A percentile compares a stretch with the other conserved stretches of the same genome.
phyloP scores from a whole-genome alignment of 2,329 filamentous ascomycete genomes.

The Bipolaris oryzae region DNA sequence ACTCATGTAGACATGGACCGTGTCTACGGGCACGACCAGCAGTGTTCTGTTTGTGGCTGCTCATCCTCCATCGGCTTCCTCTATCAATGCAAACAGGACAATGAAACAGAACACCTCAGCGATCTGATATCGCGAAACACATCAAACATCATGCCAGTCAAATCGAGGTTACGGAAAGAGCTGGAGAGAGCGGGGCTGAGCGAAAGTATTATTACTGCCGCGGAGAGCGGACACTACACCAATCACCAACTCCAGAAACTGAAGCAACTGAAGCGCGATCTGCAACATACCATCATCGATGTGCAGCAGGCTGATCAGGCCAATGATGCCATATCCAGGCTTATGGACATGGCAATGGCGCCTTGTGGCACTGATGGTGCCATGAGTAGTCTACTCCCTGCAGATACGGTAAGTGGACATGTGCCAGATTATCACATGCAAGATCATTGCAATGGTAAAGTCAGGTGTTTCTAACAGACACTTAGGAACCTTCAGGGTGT shows the following conservation, averaged over 20 bases:
- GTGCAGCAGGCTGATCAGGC: slow-evolving; percentile 24
- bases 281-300: slow-evolving; percentile 38
- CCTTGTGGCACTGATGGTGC: slow-evolving; percentile 32
- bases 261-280: slow-evolving; percentile 39
- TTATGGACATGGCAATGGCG: slow-evolving; percentile 16
- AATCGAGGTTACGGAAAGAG: slow-evolving; percentile 33
- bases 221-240: slow-evolving; percentile 44
- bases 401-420: slow-evolving; percentile 21
- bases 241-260: slow-evolving; percentile 39
- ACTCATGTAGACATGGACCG: slow-evolving; percentile 73
- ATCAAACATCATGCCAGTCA: neutral
- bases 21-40: slow-evolving; percentile 58
- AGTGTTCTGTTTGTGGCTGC: slow-evolving; percentile 65
- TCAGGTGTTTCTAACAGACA: slow-evolving; percentile 4
- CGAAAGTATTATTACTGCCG: slow-evolving; percentile 41
- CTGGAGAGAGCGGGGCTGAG: slow-evolving; percentile 40
- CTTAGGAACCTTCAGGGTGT: slow-evolving; percentile 40
- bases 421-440: neutral
- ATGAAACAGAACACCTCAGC: slow-evolving; percentile 14
- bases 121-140: slow-evolving; percentile 4
- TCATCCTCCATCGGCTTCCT: slow-evolving; percentile 70
- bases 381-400: slow-evolving; percentile 15
- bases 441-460: neutral
- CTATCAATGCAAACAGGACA: slow-evolving; percentile 73
- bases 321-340: slow-evolving; percentile 23